A percentile compares a stretch with the other conserved stretches of the same genome.
Conservation (phyloP, 305 asterid species). For the Solanum hybrid region DNA sequence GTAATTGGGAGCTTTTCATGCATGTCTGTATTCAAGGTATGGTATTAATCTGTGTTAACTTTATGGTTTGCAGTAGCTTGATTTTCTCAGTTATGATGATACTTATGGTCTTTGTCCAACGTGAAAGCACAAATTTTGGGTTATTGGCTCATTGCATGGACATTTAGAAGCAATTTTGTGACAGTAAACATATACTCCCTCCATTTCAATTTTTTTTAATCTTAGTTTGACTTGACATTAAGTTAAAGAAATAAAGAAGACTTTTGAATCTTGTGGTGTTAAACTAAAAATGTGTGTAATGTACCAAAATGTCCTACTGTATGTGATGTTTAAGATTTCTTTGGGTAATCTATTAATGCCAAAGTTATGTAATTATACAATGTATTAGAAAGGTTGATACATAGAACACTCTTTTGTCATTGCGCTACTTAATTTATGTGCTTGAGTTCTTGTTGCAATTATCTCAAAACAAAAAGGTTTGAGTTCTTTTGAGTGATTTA, state of each 20-base stretch:
- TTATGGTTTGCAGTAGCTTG: conserved; percentile 21
- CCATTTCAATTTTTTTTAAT: not conserved
- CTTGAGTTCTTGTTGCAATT: not conserved
- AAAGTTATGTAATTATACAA: not conserved
- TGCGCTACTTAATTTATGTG: not conserved
- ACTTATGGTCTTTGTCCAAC: conserved; percentile 16
- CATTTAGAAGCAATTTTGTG: not conserved
- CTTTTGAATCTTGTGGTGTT: not conserved
- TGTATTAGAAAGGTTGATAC: not conserved
- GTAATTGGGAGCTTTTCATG: conserved; percentile 33
- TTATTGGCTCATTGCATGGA: not conserved
- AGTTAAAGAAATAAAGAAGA: not conserved
- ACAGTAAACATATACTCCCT: not conserved
- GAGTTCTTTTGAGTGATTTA: not conserved
- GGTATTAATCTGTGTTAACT: conserved; percentile 9
- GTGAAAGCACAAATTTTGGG: conserved; percentile 26
- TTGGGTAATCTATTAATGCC: not conserved
- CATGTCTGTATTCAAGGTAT: conserved; percentile 64
- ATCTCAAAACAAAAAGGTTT: not conserved
- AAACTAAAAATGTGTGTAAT: not conserved
- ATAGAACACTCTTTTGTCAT: not conserved
- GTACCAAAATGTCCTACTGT: not conserved
- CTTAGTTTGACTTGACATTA: not conserved
- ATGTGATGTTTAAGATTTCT: not conserved
- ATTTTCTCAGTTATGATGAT: not conserved